Base-by-base conservation (phyloP, 2,329 filamentous ascomycete species). In the Cordyceps tenuipes region DNA sequence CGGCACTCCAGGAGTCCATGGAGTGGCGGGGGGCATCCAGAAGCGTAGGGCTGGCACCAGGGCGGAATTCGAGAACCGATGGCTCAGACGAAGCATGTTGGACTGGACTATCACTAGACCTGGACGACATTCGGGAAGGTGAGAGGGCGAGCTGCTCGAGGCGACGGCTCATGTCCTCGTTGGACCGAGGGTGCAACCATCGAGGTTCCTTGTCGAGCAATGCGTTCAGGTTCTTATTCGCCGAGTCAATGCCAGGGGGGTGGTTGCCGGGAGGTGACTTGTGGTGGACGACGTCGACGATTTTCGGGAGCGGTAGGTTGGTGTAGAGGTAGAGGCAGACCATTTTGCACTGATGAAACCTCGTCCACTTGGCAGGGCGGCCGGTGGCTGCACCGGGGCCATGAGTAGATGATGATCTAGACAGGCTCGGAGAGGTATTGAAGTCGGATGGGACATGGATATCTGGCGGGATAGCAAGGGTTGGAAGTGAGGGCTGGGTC, bases 181-280 rank as follows among this genome's bases (percentile, higher is more conserved):
- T 72, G 41, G 73, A 76, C 62, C 76, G 77, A 1, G 82, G 81
- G 21, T 80, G 78, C 54, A 84, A 73, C 76, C 82, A 83, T 67
- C 82, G 76, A 34, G 82, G 80, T 43, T 85, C 80, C 62, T 84
- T 82, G 63, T 83, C 82, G 36, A 85, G 75, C 62, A 83, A 76
- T 8, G 74, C 72, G 58, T 80, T 79, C 63, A 84, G 77, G 23
- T 79, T 82, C 71, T 85, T 84, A 66, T 82, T 81, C 39, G 79
- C 81, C 31, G 82, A 83, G 64, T 84, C 82, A 65, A 77, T 79
- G 36, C 75, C 74, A 41, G 78, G 73, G 23, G 75, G 3, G 77
- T 75, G 3, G 73, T 10, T 21, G 7, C 43, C 19, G 10, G 21
- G 70, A 15, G 63, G 74, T 61, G 70, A 60, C 67, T 74, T 41